A percentile compares a stretch with the other conserved stretches of the same genome.
Conservation (phyloP, 1,284 basidiomycete species). For the Naganishia albida region DNA sequence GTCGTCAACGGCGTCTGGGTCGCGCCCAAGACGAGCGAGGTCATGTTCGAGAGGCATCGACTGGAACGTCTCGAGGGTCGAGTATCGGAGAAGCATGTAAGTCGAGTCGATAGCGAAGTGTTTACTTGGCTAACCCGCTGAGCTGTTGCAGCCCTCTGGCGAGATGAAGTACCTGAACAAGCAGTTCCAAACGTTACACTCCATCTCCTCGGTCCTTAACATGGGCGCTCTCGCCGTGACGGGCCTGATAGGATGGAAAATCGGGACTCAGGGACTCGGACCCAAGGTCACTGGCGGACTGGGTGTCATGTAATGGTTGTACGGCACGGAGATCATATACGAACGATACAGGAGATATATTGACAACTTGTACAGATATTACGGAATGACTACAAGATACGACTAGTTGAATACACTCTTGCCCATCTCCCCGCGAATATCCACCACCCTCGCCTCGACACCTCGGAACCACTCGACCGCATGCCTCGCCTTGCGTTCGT, state of each 20-base stretch:
- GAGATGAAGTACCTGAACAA: constrained; percentile 69
- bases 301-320: constrained; percentile 18
- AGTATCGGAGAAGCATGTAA: constrained; percentile 64
- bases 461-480: constrained; percentile 74
- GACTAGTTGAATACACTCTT: constrained; percentile 28
- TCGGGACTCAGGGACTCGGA: constrained; percentile 25
- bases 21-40: constrained; percentile 52
- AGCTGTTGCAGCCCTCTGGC: constrained; percentile 61
- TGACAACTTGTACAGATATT: neutral
- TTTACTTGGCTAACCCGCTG: neutral
- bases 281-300: constrained; percentile 27
- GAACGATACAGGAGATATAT: neutral
- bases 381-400: constrained; percentile 18
- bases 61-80: constrained; percentile 72
- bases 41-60: constrained; percentile 70
- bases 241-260: constrained; percentile 37
- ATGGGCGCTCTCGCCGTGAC: constrained; percentile 64
- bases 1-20: constrained; percentile 50
- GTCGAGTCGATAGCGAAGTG: constrained; percentile 37
- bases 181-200: constrained; percentile 67
- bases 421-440: constrained; percentile 56
- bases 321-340: neutral
- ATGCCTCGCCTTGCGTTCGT: constrained; percentile 65
- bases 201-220: constrained; percentile 63
- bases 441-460: constrained; percentile 62